A percentile compares a stretch with the other conserved stretches of the same genome.
phyloP scores from a whole-genome alignment of 1,284 basidiomycete species.

The Coniferiporia weirii region DNA sequence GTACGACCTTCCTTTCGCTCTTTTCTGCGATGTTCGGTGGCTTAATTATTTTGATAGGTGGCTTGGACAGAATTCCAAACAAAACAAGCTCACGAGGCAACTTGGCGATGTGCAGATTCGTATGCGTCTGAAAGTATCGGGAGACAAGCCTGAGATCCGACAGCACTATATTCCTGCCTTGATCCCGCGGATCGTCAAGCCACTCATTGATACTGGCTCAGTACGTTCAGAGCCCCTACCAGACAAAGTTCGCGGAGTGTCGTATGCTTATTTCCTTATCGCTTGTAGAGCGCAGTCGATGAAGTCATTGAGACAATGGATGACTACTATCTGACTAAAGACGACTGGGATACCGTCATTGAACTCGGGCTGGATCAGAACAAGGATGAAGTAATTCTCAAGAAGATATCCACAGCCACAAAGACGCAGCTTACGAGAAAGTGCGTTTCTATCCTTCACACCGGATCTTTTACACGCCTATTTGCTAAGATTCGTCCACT shows the following conservation, averaged over 20 bases:
- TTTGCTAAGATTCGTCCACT: slow-evolving; percentile 6
- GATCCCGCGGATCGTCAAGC: slow-evolving; percentile 74
- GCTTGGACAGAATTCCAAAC: slow-evolving; percentile 97
- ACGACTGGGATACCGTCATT: slow-evolving; percentile 94
- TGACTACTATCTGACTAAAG: slow-evolving; percentile 87
- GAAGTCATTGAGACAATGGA: slow-evolving; percentile 89
- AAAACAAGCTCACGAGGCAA: slow-evolving; percentile 75
- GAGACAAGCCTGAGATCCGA: slow-evolving; percentile 83
- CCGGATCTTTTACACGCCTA: slow-evolving; percentile 1
- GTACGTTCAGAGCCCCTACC: slow-evolving; percentile 37
- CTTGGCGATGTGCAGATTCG: slow-evolving; percentile 90
- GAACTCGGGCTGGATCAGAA: slow-evolving; percentile 87
- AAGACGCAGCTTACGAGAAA: slow-evolving; percentile 86
- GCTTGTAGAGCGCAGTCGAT: slow-evolving; percentile 68
- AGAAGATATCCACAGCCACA: slow-evolving; percentile 77
- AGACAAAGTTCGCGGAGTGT: neutral
- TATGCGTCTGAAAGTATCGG: slow-evolving; percentile 92
- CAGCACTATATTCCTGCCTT: slow-evolving; percentile 88
- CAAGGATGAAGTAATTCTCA: slow-evolving; percentile 69
- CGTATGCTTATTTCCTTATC: slow-evolving; percentile 7
- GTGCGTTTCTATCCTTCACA: slow-evolving; percentile 38
- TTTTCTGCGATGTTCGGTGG: neutral
- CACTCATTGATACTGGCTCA: slow-evolving; percentile 66
- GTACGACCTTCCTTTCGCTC: slow-evolving; percentile 39
- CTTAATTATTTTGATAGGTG: slow-evolving; percentile 51